These are phyloP conservation scores for Nicotiana sylvestris DNA, from an alignment of 257 asterid genomes.

Conservation along the genomic window DNA sequence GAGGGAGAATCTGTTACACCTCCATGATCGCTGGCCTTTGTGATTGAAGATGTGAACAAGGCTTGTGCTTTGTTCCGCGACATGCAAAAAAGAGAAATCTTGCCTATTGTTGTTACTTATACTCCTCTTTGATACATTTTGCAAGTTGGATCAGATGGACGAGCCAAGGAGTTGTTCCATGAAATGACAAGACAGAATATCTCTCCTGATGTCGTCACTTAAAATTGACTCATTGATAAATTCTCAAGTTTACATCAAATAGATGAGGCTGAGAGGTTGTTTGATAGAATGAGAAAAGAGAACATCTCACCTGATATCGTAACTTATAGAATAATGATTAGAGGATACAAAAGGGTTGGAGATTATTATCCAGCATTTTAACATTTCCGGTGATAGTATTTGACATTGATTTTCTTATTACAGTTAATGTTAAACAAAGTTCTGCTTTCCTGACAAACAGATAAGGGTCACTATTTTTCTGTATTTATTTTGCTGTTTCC, in stretches of 20 bases:
- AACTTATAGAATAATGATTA: constrained; percentile 21
- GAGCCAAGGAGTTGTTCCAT: constrained; percentile 18
- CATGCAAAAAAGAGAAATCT: constrained; percentile 22
- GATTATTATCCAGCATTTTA: background rate
- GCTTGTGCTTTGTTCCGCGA: constrained; percentile 29
- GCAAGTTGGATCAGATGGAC: constrained; percentile 29
- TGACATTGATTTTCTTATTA: background rate
- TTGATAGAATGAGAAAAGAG: constrained; percentile 25
- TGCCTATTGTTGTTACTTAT: constrained; percentile 23
- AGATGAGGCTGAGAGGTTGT: constrained; percentile 29
- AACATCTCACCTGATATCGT: constrained; percentile 31
- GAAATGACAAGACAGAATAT: constrained; percentile 35
- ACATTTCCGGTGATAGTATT: background rate
- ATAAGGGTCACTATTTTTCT: background rate
- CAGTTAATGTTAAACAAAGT: background rate
- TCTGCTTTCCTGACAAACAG: background rate
- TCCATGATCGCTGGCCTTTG: too few relatives aligned
- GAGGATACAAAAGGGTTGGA: background rate
- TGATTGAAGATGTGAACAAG: too few relatives aligned
- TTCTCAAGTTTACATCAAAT: constrained; percentile 27
- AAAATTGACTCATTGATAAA: constrained; percentile 36
- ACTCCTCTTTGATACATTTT: constrained; percentile 49
- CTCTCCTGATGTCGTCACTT: constrained; percentile 33
- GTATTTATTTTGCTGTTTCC: background rate
- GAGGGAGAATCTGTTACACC: too few relatives aligned